phyloP scores from a whole-genome alignment of 2,329 filamentous ascomycete species.

The Cryphonectria nitschkei region DNA sequence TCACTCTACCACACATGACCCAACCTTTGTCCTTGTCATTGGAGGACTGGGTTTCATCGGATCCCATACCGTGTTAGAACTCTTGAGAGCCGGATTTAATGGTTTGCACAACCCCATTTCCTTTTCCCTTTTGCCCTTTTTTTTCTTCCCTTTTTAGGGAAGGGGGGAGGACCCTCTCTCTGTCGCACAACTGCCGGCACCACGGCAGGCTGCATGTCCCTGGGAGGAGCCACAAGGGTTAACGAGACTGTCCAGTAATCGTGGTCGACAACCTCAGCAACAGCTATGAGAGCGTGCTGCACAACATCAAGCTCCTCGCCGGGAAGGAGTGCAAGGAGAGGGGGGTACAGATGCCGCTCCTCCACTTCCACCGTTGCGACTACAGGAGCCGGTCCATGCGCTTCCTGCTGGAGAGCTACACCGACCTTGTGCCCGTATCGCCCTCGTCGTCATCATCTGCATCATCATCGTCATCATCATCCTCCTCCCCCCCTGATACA shows the following conservation, averaged over 20 bases:
- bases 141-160: too few relatives aligned
- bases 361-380: constrained; percentile 45
- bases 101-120: constrained; percentile 31
- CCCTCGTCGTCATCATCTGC: background rate
- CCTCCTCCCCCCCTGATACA: background rate
- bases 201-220: background rate
- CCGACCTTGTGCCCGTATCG: constrained; percentile 31
- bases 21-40: constrained; percentile 50
- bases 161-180: too few relatives aligned
- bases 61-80: constrained; percentile 57
- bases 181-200: background rate
- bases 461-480: background rate
- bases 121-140: rapidly evolving
- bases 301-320: constrained; percentile 36
- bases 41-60: constrained; percentile 60
- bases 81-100: constrained; percentile 57
- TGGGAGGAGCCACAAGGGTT: background rate
- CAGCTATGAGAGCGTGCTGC: constrained; percentile 40
- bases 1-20: constrained; percentile 24
- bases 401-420: constrained; percentile 43
- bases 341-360: constrained; percentile 33
- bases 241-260: constrained; percentile 40
- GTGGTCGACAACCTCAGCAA: constrained; percentile 52
- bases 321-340: constrained; percentile 35
- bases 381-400: constrained; percentile 44